Evolutionary conservation across 2,329 filamentous ascomycete species (phyloP).

Genomic region (Alternaria gansuensis): DNA sequence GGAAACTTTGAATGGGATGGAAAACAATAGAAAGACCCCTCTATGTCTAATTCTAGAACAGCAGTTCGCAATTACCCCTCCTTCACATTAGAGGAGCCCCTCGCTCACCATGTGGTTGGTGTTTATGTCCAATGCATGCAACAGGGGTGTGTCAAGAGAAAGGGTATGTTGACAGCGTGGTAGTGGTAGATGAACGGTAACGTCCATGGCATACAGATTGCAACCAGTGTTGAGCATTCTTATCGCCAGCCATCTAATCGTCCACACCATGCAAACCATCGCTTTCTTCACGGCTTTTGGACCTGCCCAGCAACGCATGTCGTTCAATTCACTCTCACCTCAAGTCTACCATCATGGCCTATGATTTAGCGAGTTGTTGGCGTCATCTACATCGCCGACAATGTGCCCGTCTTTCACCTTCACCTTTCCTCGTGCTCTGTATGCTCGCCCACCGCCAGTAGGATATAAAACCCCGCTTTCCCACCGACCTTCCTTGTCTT

Average conservation of each 20-base stretch:
- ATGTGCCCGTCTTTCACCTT: constrained; percentile 20
- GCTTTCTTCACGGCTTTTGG: neutral
- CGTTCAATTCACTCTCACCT: neutral
- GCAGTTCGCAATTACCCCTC: neutral
- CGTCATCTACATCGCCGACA: constrained; percentile 8
- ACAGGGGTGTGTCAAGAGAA: neutral
- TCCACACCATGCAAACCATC: neutral
- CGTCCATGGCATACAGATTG: neutral
- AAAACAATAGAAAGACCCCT: too few species aligned
- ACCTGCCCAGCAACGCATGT: neutral
- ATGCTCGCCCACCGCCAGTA: neutral
- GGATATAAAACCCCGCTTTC: constrained; percentile 4
- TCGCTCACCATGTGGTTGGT: neutral
- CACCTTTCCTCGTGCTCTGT: constrained; percentile 9
- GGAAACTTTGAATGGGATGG: too few species aligned
- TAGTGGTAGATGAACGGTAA: neutral
- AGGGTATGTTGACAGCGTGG: neutral
- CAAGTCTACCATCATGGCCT: neutral
- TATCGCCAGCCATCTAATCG: neutral
- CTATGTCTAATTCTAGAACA: too few species aligned
- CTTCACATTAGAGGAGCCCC: neutral
- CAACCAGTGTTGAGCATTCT: neutral
- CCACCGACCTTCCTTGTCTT: neutral
- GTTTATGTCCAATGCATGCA: neutral
- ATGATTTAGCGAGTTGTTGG: constrained; percentile 3